These are phyloP conservation scores for Leccinum pseudoinsigne DNA, from an alignment of 1,284 basidiomycete species.

Conservation along the genomic window DNA sequence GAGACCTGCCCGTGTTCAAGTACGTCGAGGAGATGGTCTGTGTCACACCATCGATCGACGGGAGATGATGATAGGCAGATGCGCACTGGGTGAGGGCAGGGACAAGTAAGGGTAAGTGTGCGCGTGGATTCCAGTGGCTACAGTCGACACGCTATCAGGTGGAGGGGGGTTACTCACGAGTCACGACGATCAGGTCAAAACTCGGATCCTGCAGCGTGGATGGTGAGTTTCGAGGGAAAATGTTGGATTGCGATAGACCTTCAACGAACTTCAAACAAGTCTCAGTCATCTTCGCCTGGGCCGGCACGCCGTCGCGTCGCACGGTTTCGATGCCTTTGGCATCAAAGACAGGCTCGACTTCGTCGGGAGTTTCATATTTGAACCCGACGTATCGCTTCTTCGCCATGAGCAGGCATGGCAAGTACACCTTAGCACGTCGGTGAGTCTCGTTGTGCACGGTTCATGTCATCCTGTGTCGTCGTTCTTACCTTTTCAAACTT, in stretches of 20 bases:
- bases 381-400: slow-evolving; percentile 98
- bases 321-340: slow-evolving; percentile 99
- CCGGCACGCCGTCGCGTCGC: slow-evolving; percentile 85
- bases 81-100: too few species aligned
- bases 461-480: too few species aligned
- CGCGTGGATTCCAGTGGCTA: too few species aligned
- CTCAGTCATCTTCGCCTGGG: slow-evolving; percentile 90
- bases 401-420: slow-evolving; percentile 85
- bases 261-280: slow-evolving; percentile 71
- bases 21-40: too few species aligned
- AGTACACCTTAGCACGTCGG: slow-evolving; percentile 68
- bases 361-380: slow-evolving; percentile 87
- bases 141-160: too few species aligned
- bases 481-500: slow-evolving; percentile 91
- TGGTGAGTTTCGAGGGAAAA: slow-evolving; percentile 1
- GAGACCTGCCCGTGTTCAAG: too few species aligned
- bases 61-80: too few species aligned
- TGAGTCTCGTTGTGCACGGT: not conserved
- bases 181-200: too few species aligned
- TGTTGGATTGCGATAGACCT: not conserved
- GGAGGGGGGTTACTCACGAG: too few species aligned
- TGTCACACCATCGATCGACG: too few species aligned
- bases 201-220: slow-evolving; percentile 51
- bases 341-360: slow-evolving; percentile 82
- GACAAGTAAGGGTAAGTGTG: too few species aligned